Conservation (phyloP, 208 protist genomes). For the Trypanosoma congolense region DNA sequence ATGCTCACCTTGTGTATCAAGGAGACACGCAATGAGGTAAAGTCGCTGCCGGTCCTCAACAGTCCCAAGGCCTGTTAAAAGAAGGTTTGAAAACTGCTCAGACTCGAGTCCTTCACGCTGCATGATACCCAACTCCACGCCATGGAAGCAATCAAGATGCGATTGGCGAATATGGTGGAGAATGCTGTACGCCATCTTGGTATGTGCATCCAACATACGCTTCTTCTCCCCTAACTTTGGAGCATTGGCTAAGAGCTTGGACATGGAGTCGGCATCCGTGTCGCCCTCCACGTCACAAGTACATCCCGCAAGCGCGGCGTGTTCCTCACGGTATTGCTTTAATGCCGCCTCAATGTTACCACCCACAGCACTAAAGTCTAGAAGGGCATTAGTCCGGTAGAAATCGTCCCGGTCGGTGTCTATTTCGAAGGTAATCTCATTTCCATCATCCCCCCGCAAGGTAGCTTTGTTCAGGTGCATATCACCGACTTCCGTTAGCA, state of each 20-base stretch:
- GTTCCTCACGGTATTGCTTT: constrained; percentile 68
- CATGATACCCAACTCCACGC: constrained; percentile 72
- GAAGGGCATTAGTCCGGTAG: constrained; percentile 56
- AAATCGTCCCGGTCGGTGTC: constrained; percentile 81
- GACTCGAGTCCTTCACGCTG: constrained; percentile 59
- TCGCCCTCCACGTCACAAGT: constrained; percentile 29
- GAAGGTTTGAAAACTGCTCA: constrained; percentile 60
- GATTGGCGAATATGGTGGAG: constrained; percentile 58
- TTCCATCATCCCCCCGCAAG: constrained; percentile 41
- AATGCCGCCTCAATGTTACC: constrained; percentile 63
- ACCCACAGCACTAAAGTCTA: constrained; percentile 72
- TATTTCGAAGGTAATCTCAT: constrained; percentile 68
- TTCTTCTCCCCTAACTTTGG: constrained; percentile 78
- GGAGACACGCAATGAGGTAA: constrained; percentile 76
- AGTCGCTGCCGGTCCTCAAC: constrained; percentile 71
- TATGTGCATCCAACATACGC: constrained; percentile 80
- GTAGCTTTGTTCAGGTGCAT: constrained; percentile 84
- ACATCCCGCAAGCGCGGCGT: constrained; percentile 46
- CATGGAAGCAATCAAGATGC: constrained; percentile 79
- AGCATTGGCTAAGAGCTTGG: constrained; percentile 66
- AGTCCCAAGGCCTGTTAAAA: constrained; percentile 39
- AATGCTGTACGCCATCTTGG: constrained; percentile 70
- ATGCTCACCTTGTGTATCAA: constrained; percentile 46
- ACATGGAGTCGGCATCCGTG: constrained; percentile 64
- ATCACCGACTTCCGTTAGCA: constrained; percentile 69